phyloP scores from a whole-genome alignment of 345 rosid genomes.

The Sonneratia caseolaris region DNA sequence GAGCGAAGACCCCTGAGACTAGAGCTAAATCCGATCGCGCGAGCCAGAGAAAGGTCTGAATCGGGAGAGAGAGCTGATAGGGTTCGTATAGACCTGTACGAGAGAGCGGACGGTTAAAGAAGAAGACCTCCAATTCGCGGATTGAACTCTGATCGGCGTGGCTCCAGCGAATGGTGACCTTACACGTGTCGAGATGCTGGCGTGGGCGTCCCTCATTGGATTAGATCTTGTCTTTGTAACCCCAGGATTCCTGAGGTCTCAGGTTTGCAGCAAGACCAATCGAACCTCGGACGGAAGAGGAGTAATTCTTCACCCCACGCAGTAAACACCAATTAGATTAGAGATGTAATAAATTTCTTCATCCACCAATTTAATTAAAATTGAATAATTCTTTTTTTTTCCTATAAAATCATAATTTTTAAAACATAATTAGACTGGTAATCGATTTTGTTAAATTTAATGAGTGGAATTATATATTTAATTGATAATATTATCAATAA shows the following conservation, averaged over 20 bases:
- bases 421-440: no score
- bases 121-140: background rate
- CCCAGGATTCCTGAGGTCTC: background rate
- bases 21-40: conserved; percentile 4
- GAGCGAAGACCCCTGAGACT: background rate
- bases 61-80: background rate
- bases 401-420: no score
- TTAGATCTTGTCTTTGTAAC: background rate
- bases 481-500: no score
- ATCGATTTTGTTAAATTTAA: no score
- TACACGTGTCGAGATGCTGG: background rate
- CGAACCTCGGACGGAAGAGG: no score
- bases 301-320: no score
- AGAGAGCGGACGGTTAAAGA: background rate
- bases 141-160: background rate
- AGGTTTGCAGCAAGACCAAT: no score
- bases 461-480: no score
- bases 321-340: no score
- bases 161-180: background rate
- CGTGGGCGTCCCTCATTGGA: background rate
- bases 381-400: no score
- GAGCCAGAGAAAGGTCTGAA: background rate
- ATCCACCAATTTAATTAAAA: no score
- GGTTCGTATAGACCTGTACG: background rate
- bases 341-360: no score